Evolutionary conservation across 805 yeast species (phyloP).

Genomic region (Lipomyces kockii): DNA sequence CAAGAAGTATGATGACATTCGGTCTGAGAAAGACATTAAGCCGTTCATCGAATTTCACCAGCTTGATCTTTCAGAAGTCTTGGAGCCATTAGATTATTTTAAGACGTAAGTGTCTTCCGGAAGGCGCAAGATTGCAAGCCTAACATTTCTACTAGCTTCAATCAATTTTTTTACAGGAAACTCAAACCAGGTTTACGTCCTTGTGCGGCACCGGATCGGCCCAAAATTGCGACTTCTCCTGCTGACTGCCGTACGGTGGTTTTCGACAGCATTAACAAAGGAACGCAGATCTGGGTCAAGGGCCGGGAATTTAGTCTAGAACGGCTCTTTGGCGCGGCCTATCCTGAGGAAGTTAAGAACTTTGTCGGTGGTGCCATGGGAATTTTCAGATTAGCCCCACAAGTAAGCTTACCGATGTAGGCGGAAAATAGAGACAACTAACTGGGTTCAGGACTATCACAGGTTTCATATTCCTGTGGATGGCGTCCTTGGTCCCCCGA

Average conservation of each 20-base stretch:
- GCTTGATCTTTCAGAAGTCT: conserved; percentile 74
- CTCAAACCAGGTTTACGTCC: conserved; percentile 73
- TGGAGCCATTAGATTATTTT: conserved; percentile 56
- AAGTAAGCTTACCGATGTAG: conserved; percentile 42
- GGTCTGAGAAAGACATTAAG: conserved; percentile 67
- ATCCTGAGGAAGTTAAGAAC: conserved; percentile 45
- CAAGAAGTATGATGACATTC: conserved; percentile 71
- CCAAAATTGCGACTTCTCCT: conserved; percentile 65
- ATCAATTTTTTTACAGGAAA: conserved; percentile 85
- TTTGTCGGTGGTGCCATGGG: conserved; percentile 65
- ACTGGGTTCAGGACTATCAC: conserved; percentile 70
- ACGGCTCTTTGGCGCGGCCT: conserved; percentile 58
- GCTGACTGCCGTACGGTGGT: conserved; percentile 88
- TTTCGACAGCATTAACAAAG: conserved; percentile 60
- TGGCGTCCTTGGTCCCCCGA: conserved; percentile 70
- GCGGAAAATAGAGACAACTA: not conserved
- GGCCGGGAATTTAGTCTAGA: conserved; percentile 74
- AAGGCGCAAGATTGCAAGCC: not conserved
- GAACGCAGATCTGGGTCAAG: conserved; percentile 86
- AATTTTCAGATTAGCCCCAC: conserved; percentile 91
- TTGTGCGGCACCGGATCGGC: conserved; percentile 60
- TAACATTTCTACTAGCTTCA: conserved; percentile 52
- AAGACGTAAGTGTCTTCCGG: conserved; percentile 47
- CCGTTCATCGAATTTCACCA: conserved; percentile 83
- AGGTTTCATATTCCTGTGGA: conserved; percentile 87